A percentile compares a stretch with the other conserved stretches of the same genome.
Evolutionary conservation across 2,329 filamentous ascomycete species (phyloP).

Genomic region (Blastomyces gilchristii): DNA sequence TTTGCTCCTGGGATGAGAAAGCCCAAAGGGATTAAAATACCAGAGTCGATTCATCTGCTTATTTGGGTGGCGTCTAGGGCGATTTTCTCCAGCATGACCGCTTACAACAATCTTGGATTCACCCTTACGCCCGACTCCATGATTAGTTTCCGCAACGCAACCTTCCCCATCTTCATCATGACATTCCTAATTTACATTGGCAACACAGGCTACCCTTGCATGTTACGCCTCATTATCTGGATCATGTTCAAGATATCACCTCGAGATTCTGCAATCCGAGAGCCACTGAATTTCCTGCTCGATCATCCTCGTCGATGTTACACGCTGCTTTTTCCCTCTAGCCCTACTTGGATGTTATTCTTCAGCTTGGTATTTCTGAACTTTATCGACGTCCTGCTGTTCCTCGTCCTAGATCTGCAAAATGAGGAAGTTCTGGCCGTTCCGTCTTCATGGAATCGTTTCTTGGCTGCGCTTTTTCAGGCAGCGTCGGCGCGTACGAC

Average conservation of each 20-base stretch:
- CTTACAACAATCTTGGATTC: conserved; percentile 44
- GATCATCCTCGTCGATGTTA: conserved; percentile 53
- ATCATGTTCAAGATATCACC: conserved; percentile 40
- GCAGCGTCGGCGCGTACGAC: conserved; percentile 41
- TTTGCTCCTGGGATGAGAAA: background rate
- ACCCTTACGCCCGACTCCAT: conserved; percentile 47
- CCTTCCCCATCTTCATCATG: conserved; percentile 30
- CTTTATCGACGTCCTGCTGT: conserved; percentile 45
- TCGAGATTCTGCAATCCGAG: conserved; percentile 23
- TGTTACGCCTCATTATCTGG: conserved; percentile 49
- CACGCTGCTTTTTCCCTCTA: conserved; percentile 50
- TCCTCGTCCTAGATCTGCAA: conserved; percentile 42
- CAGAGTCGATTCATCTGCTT: background rate
- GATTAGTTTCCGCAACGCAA: conserved; percentile 39
- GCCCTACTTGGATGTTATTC: conserved; percentile 48
- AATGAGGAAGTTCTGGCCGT: conserved; percentile 41
- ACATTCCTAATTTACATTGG: conserved; percentile 32
- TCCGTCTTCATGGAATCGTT: conserved; percentile 35
- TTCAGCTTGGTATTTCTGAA: conserved; percentile 44
- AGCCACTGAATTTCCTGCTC: conserved; percentile 45
- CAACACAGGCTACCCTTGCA: conserved; percentile 43
- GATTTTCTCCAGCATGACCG: conserved; percentile 42
- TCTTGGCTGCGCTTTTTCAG: conserved; percentile 51
- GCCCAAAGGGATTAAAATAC: background rate
- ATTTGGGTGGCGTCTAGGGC: conserved; percentile 26